Evolutionary conservation across 208 protist genomes (phyloP).

Genomic region (Wallacemonas rigidus): DNA sequence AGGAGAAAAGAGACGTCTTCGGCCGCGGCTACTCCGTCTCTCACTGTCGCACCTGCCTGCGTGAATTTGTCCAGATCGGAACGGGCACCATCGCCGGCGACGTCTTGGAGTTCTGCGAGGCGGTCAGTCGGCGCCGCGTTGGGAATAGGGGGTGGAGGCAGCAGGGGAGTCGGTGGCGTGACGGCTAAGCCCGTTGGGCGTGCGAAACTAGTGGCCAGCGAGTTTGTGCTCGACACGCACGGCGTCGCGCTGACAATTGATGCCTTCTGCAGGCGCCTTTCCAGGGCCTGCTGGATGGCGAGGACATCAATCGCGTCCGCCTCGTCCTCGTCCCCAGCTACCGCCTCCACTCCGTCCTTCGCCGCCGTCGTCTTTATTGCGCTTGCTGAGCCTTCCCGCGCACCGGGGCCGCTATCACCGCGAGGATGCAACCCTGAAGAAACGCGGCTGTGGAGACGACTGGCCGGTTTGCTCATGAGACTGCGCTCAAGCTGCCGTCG

Average conservation of each 20-base stretch:
- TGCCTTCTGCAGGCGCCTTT: conserved; percentile 44
- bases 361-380: no score
- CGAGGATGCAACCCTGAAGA: not conserved
- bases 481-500: conserved; percentile 14
- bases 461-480: not conserved
- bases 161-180: no score
- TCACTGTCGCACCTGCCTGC: conserved; percentile 14
- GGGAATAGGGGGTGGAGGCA: conserved; percentile 13
- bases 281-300: conserved; percentile 61
- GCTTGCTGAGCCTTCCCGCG: no score
- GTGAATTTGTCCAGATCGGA: conserved; percentile 23
- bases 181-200: not conserved
- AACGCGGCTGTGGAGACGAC: not conserved
- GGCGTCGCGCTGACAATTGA: conserved; percentile 20
- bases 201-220: conserved; percentile 8
- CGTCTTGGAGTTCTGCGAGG: not conserved
- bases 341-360: not conserved
- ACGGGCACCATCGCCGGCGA: not conserved
- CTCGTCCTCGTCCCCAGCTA: conserved; percentile 19
- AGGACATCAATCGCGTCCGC: conserved; percentile 49
- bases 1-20: conserved; percentile 14
- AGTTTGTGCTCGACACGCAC: conserved; percentile 13
- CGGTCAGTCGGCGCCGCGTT: not conserved
- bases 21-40: not conserved
- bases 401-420: conserved; percentile 1